Evolutionary conservation across 2,329 filamentous ascomycete species (phyloP), one percentile per base, ranked within the genome.

Genomic region (Coniochaeta hoffmannii): DNA sequence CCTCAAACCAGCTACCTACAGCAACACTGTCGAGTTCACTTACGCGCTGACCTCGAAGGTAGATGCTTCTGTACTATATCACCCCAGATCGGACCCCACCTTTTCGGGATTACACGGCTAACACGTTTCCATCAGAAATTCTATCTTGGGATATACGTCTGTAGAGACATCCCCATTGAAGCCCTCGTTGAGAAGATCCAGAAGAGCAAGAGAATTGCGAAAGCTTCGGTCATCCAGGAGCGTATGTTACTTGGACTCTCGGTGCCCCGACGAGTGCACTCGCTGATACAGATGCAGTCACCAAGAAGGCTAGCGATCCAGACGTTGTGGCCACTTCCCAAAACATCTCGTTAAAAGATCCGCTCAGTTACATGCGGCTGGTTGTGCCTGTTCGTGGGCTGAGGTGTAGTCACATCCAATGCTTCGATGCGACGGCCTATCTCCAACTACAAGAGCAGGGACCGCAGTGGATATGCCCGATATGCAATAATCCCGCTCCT

Each of bases 401-500:
- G 3, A 73, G 85, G 32, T 99, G 94, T 73, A 87, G 83, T 3
- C 94, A 99, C 69, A 89, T 94, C 26, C 90, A 96, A 67, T 99
- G 94, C 68, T 99, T 97, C 63, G 94, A 99, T 69, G 93, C 89
- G 3, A 87, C 84, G 3, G 95, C 90, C 1, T 99, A 97, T 67
- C 78, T 99, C 19, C 90, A 96, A 64, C 74, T 99, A 28, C 93
- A 97, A 68, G 91, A 97, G 68, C 94, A 99, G 74, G 93, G 90
- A 0, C 94, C 94, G 0, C 95, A 94, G 17, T 99, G 94, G 94
- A 79, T 85, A n/a, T 99, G 94, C 65, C 94, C 94, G 0, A 87
- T 97, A 22, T 99, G 94, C 75, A 93, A 87, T 70, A 95, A 92
- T 65, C 73, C 82, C 0, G 86, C 91, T 1, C 83, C 86, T 0